Evolutionary conservation across 164 flowering plant species (phyloP), one percentile per base, ranked within the genome.

Genomic region (Kalanchoe fedtschenkoi): DNA sequence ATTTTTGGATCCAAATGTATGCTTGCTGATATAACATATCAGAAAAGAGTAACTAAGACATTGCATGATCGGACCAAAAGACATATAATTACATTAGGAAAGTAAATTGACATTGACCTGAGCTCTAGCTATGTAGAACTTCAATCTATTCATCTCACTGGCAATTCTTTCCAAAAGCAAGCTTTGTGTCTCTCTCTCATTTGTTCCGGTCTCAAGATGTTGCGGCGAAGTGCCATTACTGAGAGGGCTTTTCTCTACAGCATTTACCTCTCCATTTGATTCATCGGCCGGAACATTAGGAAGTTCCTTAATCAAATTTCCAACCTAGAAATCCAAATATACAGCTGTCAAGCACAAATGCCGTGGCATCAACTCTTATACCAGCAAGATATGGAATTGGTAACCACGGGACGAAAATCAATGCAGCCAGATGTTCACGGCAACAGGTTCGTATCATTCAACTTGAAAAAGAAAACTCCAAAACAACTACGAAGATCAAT

Each of bases 121-220:
- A 61, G 89, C 91, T 76, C 87, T 89, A 70, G 95, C 80, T 24
- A 83, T 74, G 69, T 95, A 87, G 75, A 95, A 95, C 78, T 86
- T 91, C 26, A 95, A 76, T 72, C 97, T 76, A 70, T 95, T 95
- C 97, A 95, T 95, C 76, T 95, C 99, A 79, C 96, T 95, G 8
- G 99, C 89, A 72, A 91, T 89, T 70, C 99, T 81, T 73, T 95
- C 99, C 79, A 95, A 71, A 61, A 91, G 84, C 87, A 88, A 84
- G 77, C 99, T 95, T 73, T 91, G 97, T 30, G 97, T 91, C 68
- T 91, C 99, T 71, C 99, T 81, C 14, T 84, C 60, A 72, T 66
- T 85, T 37, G 82, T 78, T 60, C 83, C 97, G 71, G 76, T 86
- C 69, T 90, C 97, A 33, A 69, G 69, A 46, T 76, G 80, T 54